phyloP scores from a whole-genome alignment of 805 yeast genomes.

The Candida parachauliodes region DNA sequence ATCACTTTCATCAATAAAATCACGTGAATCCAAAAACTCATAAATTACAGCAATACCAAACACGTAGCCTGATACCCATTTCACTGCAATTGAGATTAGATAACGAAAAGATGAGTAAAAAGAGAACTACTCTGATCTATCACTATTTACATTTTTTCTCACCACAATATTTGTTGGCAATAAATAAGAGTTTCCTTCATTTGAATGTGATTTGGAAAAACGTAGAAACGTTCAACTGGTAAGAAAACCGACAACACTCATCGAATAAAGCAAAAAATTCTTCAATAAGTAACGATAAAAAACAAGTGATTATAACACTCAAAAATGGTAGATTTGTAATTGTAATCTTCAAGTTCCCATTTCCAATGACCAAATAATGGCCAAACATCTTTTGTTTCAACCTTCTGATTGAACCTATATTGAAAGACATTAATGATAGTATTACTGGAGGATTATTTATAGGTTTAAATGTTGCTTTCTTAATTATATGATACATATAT shows the following conservation, averaged over 20 bases:
- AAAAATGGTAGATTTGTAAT: slow-evolving; percentile 40
- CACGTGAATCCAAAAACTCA: slow-evolving; percentile 14
- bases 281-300: slow-evolving; percentile 20
- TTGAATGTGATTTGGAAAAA: slow-evolving; percentile 37
- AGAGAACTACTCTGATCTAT: slow-evolving; percentile 29
- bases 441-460: slow-evolving; percentile 39
- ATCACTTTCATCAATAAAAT: slow-evolving; percentile 21
- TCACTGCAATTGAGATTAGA: slow-evolving; percentile 30
- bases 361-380: slow-evolving; percentile 49
- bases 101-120: slow-evolving; percentile 40
- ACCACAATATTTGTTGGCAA: slow-evolving; percentile 21
- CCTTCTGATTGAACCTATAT: slow-evolving; percentile 58
- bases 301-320: slow-evolving; percentile 20
- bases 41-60: slow-evolving; percentile 21
- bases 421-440: slow-evolving; percentile 52
- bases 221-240: slow-evolving; percentile 40
- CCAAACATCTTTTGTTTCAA: slow-evolving; percentile 65
- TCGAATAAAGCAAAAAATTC: slow-evolving; percentile 24
- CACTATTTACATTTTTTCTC: slow-evolving; percentile 19
- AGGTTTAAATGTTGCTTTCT: slow-evolving; percentile 12
- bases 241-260: slow-evolving; percentile 29
- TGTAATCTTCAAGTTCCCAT: slow-evolving; percentile 43
- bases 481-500: slow-evolving; percentile 21
- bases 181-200: slow-evolving; percentile 41
- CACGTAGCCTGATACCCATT: slow-evolving; percentile 13